phyloP scores from a whole-genome alignment of 768 basidiomycete species.

The Russula dissimulans region DNA sequence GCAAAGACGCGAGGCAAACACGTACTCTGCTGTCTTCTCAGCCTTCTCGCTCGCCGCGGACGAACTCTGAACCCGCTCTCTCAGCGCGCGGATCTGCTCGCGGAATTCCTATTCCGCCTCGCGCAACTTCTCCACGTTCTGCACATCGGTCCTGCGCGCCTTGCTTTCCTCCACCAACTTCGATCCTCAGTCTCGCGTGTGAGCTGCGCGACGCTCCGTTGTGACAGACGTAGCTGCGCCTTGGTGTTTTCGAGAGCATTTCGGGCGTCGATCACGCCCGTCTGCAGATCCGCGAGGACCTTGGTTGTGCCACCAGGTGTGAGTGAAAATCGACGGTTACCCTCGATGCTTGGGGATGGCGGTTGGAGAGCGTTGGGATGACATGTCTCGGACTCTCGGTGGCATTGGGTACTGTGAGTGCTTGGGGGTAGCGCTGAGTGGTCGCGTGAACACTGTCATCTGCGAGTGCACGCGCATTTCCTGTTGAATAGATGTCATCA shows the following conservation, averaged over 20 bases:
- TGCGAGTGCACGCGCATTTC: constrained; percentile 76
- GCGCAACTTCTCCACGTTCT: constrained; percentile 40
- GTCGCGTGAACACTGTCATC: constrained; percentile 49
- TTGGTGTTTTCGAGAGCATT: constrained; percentile 84
- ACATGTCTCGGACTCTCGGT: constrained; percentile 28
- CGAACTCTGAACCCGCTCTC: constrained; percentile 44
- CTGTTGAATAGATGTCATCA: constrained; percentile 30
- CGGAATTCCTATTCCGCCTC: constrained; percentile 55
- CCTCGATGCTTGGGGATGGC: constrained; percentile 25
- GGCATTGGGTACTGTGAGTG: constrained; percentile 27
- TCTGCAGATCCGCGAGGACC: constrained; percentile 80
- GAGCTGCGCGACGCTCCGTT: constrained; percentile 74
- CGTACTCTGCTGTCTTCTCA: constrained; percentile 53
- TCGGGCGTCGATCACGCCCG: constrained; percentile 68
- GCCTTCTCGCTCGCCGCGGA: constrained; percentile 49
- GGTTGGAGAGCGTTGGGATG: constrained; percentile 23
- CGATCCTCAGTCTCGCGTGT: constrained; percentile 77
- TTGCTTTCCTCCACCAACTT: constrained; percentile 55
- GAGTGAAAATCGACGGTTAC: constrained; percentile 45
- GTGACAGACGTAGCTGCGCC: constrained; percentile 68
- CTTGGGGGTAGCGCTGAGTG: constrained; percentile 20
- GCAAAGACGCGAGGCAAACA: constrained; percentile 5
- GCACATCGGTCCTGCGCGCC: constrained; percentile 37
- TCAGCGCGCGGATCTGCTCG: constrained; percentile 47
- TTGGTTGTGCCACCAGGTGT: constrained; percentile 78